Evolutionary conservation across 2,329 filamentous ascomycete genomes (phyloP).

Genomic region (Dactylellina cionopaga): DNA sequence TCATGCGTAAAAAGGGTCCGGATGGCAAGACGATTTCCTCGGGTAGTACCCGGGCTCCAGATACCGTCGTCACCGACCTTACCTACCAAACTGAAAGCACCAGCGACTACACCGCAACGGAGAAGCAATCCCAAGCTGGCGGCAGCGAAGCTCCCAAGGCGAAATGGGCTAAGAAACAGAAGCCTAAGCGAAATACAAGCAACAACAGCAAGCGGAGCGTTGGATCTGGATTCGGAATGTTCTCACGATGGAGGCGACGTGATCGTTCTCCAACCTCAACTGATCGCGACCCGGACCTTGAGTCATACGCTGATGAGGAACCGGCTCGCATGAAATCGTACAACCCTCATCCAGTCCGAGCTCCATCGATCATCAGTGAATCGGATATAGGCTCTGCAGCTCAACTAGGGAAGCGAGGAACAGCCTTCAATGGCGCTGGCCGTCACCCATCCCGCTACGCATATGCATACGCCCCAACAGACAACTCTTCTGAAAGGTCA

Average conservation of each 20-base stretch:
- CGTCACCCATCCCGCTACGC: constrained; percentile 49
- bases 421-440: constrained; percentile 21
- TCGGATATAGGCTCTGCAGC: constrained; percentile 37
- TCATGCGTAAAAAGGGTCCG: constrained; percentile 72
- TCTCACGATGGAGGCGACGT: constrained; percentile 38
- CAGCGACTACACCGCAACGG: constrained; percentile 15
- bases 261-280: constrained; percentile 38
- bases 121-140: constrained; percentile 32
- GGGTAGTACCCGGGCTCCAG: constrained; percentile 50
- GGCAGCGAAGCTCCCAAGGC: constrained; percentile 28
- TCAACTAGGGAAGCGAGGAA: constrained; percentile 29
- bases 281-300: constrained; percentile 39
- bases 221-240: constrained; percentile 18
- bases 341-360: constrained; percentile 41
- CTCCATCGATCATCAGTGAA: constrained; percentile 34
- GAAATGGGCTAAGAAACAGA: constrained; percentile 41
- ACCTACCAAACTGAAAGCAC: constrained; percentile 45
- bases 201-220: constrained; percentile 48
- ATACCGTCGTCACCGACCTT: constrained; percentile 48
- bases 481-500: constrained; percentile 21
- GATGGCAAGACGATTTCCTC: constrained; percentile 67
- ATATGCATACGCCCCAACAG: constrained; percentile 39
- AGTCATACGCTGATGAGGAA: constrained; percentile 50
- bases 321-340: constrained; percentile 50
- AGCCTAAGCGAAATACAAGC: too few relatives aligned